phyloP scores from a whole-genome alignment of 768 basidiomycete genomes.

The Galerina marginata region DNA sequence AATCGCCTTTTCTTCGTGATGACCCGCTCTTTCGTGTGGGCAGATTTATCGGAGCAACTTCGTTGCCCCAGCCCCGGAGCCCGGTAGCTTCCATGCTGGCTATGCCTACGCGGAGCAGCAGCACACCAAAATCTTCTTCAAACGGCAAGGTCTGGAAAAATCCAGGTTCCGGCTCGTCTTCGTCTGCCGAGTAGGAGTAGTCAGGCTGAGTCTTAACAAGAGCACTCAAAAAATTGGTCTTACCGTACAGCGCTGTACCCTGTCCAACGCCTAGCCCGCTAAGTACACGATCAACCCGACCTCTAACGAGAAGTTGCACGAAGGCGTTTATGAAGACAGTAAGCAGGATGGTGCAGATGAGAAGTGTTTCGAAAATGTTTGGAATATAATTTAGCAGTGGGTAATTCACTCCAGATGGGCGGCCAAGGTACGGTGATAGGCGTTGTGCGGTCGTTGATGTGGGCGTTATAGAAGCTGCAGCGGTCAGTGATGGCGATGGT shows the following conservation, averaged over 20 bases:
- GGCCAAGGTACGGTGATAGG: conserved; percentile 5
- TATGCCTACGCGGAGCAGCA: conserved; percentile 72
- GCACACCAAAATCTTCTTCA: conserved; percentile 78
- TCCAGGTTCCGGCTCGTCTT: conserved; percentile 19
- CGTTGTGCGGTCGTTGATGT: neutral
- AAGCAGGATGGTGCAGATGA: conserved; percentile 60
- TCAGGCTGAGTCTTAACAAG: neutral
- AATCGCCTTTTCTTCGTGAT: neutral
- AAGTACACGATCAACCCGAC: conserved; percentile 62
- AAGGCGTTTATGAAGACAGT: conserved; percentile 66
- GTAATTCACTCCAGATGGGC: conserved; percentile 39
- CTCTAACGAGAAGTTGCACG: conserved; percentile 70
- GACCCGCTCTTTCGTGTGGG: conserved; percentile 21
- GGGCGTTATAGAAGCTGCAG: conserved; percentile 17
- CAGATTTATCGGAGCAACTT: conserved; percentile 60
- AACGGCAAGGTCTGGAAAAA: conserved; percentile 47
- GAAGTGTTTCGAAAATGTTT: conserved; percentile 70
- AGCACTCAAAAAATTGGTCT: neutral
- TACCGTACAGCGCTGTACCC: conserved; percentile 34
- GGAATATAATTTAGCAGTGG: conserved; percentile 79
- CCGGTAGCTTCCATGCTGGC: conserved; percentile 79
- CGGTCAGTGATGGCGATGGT: conserved; percentile 19
- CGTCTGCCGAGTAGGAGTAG: conserved; percentile 9
- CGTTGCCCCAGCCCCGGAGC: conserved; percentile 73
- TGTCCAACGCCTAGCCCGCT: conserved; percentile 51